Percentiles rank a stretch among this genome's conserved stretches.
Evolutionary conservation across 495 filamentous ascomycete genomes (phyloP).

Genomic region (Penicillium paxilli): DNA sequence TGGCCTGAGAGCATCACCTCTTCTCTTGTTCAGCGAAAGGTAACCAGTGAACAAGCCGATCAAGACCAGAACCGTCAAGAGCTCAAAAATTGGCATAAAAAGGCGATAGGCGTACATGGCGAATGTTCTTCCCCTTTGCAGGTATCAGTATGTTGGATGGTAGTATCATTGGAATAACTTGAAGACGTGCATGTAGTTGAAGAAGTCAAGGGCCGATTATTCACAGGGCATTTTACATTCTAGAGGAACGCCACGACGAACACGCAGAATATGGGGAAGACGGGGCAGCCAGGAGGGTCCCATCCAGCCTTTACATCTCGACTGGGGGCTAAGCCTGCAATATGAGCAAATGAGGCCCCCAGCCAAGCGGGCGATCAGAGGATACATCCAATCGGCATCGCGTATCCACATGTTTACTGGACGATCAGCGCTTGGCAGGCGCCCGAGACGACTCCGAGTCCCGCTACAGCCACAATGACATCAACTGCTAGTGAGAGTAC

Average conservation of each 20-base stretch:
- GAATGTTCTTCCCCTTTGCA: neutral
- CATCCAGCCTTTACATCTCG: neutral
- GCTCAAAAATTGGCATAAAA: neutral
- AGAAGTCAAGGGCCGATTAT: neutral
- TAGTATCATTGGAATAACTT: neutral
- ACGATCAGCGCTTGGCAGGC: neutral
- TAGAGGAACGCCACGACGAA: neutral
- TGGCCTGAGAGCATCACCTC: neutral
- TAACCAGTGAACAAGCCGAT: neutral
- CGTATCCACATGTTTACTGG: neutral
- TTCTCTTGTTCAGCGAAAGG: neutral
- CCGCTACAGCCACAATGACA: too few relatives aligned
- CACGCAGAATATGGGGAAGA: neutral
- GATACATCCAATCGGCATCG: neutral
- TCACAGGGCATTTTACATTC: too few relatives aligned
- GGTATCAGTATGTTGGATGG: neutral
- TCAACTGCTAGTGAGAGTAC: too few relatives aligned
- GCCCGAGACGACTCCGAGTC: too few relatives aligned
- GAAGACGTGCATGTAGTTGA: neutral
- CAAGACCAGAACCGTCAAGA: neutral
- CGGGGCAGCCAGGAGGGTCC: neutral
- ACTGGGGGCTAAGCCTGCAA: neutral
- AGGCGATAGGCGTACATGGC: neutral
- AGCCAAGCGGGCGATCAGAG: neutral
- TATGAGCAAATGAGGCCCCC: neutral